A percentile compares a stretch with the other conserved stretches of the same genome.
Conservation (phyloP, 108 stramenopile species). For the Schizochytrium sp. region DNA sequence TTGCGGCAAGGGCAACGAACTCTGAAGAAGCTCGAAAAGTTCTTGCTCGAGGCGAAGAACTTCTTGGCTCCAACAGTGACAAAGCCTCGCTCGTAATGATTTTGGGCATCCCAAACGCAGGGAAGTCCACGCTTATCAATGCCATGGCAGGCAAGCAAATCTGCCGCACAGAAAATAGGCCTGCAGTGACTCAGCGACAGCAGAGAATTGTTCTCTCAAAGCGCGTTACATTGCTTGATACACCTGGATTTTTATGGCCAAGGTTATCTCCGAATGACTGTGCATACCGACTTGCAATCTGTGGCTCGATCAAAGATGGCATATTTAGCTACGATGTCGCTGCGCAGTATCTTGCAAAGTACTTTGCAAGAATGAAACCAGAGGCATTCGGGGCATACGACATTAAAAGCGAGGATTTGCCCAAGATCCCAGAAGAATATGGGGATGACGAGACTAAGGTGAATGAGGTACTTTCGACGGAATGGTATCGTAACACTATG, state of each 20-base stretch:
- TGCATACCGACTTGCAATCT: constrained; percentile 22
- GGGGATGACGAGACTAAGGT: not conserved
- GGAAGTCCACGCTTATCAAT: constrained; percentile 50
- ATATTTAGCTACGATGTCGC: not conserved
- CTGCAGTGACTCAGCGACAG: constrained; percentile 19
- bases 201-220: not conserved
- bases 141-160: not conserved
- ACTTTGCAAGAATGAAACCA: not conserved
- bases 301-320: constrained; percentile 33
- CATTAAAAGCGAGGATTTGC: not conserved
- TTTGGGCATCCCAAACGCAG: constrained; percentile 38
- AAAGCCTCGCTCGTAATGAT: constrained; percentile 33
- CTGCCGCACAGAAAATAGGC: constrained; percentile 40
- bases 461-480: not conserved
- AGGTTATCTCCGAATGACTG: not conserved
- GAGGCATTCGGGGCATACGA: not conserved
- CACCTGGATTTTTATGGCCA: constrained; percentile 55
- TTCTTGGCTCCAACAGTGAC: not conserved
- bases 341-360: not conserved
- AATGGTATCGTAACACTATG: not conserved
- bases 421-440: not conserved
- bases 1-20: constrained; percentile 10
- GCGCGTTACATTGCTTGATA: constrained; percentile 35
- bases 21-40: not conserved
- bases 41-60: not conserved